Conservation (phyloP, 2,329 filamentous ascomycete species). For the Chrysoporthe austroafricana region DNA sequence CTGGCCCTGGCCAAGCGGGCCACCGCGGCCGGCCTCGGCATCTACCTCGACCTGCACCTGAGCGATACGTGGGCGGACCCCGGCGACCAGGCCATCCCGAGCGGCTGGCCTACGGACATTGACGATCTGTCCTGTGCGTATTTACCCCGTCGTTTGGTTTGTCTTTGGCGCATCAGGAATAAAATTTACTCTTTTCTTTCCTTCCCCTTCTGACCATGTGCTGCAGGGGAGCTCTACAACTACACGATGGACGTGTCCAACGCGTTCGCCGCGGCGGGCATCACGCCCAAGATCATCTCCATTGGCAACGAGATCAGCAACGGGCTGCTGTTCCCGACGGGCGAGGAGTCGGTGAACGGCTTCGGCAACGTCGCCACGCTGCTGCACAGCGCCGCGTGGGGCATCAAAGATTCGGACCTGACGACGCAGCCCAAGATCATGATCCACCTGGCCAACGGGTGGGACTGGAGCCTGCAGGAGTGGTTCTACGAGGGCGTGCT, state of each 20-base stretch:
- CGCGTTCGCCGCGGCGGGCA: slow-evolving; percentile 57
- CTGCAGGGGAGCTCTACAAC: slow-evolving; percentile 57
- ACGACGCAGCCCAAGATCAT: slow-evolving; percentile 67
- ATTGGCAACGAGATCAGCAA: slow-evolving; percentile 75
- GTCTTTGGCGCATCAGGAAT: not conserved
- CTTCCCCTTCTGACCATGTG: not conserved
- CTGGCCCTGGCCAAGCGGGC: slow-evolving; percentile 68
- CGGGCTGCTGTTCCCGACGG: slow-evolving; percentile 70
- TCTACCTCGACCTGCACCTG: slow-evolving; percentile 68
- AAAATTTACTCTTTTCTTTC: not conserved
- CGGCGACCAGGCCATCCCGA: slow-evolving; percentile 62
- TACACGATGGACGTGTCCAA: slow-evolving; percentile 69
- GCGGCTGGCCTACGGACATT: slow-evolving; percentile 65
- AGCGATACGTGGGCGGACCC: slow-evolving; percentile 76
- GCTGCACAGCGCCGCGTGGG: slow-evolving; percentile 66
- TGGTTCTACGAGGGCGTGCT: slow-evolving; percentile 63
- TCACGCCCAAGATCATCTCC: slow-evolving; percentile 65
- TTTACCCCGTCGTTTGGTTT: not conserved
- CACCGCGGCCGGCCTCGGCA: slow-evolving; percentile 61
- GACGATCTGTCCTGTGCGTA: slow-evolving; percentile 48
- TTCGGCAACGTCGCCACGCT: slow-evolving; percentile 65
- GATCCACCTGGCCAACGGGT: slow-evolving; percentile 78
- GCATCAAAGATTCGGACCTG: slow-evolving; percentile 65
- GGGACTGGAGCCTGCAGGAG: slow-evolving; percentile 68
- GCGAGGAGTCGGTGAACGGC: slow-evolving; percentile 48